A percentile compares a stretch with the other conserved stretches of the same genome.
Evolutionary conservation across 306 rosid species (phyloP).

Genomic region (Begonia peltatifolia): DNA sequence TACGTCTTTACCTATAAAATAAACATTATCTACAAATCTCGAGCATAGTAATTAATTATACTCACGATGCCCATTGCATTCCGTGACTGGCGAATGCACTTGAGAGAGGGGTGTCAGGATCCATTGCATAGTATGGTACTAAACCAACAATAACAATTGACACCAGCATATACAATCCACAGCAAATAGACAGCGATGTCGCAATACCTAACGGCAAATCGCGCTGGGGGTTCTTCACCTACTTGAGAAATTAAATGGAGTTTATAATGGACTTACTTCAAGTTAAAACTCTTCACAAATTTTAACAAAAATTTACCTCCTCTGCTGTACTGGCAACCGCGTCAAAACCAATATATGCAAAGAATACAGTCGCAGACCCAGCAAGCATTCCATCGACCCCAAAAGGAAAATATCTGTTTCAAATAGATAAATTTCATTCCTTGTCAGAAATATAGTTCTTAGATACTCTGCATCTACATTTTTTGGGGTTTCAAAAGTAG

Average conservation of each 20-base stretch:
- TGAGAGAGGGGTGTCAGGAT: slow-evolving; percentile 96
- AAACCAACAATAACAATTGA: slow-evolving; percentile 76
- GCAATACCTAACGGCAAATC: slow-evolving; percentile 85
- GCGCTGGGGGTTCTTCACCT: slow-evolving; percentile 90
- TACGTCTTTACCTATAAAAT: too few relatives aligned
- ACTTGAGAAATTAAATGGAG: slow-evolving; percentile 7
- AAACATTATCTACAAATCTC: too few relatives aligned
- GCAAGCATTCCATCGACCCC: slow-evolving; percentile 95
- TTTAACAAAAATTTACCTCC: slow-evolving; percentile 34
- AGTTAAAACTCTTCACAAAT: too few relatives aligned
- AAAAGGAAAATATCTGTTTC: slow-evolving; percentile 61
- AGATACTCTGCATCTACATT: too few relatives aligned
- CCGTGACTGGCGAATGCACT: slow-evolving; percentile 71
- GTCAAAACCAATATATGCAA: slow-evolving; percentile 92
- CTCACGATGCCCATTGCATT: slow-evolving; percentile 95
- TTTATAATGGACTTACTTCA: too few relatives aligned
- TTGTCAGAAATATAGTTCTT: too few relatives aligned
- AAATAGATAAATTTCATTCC: slow-evolving; percentile 1
- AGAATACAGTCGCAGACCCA: slow-evolving; percentile 94
- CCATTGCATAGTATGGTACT: slow-evolving; percentile 74
- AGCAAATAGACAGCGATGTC: slow-evolving; percentile 61
- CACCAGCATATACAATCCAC: slow-evolving; percentile 76
- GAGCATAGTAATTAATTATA: too few relatives aligned
- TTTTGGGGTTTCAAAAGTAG: too few relatives aligned
- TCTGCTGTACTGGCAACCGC: slow-evolving; percentile 88